Evolutionary conservation across 257 asterid genomes (phyloP).

Genomic region (Solanum medicagineum): DNA sequence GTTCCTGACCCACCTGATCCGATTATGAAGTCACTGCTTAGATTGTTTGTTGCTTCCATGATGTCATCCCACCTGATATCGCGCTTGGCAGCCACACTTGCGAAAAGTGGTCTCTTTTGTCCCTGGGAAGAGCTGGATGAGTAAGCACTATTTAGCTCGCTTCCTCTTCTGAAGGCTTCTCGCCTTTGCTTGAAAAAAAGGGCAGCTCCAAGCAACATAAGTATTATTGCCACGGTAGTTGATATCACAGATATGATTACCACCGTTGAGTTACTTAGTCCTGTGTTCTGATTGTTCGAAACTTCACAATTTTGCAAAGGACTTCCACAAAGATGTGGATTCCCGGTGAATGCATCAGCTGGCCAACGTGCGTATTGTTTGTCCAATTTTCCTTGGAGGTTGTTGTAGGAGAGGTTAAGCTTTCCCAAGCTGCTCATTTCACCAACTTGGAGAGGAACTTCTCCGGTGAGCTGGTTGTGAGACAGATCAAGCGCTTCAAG

Average conservation of each 20-base stretch:
- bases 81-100: constrained; percentile 28
- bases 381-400: constrained; percentile 55
- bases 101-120: constrained; percentile 50
- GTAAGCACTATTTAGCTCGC: constrained; percentile 31
- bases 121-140: constrained; percentile 63
- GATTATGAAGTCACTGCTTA: constrained; percentile 68
- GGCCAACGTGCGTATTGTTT: constrained; percentile 67
- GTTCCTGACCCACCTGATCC: constrained; percentile 89
- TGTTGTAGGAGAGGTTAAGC: constrained; percentile 71
- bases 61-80: constrained; percentile 72
- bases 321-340: constrained; percentile 58
- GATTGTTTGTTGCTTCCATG: constrained; percentile 84
- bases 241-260: constrained; percentile 55
- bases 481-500: constrained; percentile 80
- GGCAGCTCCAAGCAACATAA: constrained; percentile 54
- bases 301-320: constrained; percentile 53
- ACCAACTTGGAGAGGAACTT: constrained; percentile 57
- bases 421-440: constrained; percentile 75
- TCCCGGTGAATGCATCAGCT: constrained; percentile 51
- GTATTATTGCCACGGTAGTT: constrained; percentile 26
- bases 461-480: constrained; percentile 53
- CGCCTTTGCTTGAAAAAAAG: constrained; percentile 49
- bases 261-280: constrained; percentile 35
- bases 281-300: constrained; percentile 4
- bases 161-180: constrained; percentile 30